These are phyloP conservation scores for Nelumbo lutea DNA, from an alignment of 164 flowering plant genomes.

Conservation along the genomic window DNA sequence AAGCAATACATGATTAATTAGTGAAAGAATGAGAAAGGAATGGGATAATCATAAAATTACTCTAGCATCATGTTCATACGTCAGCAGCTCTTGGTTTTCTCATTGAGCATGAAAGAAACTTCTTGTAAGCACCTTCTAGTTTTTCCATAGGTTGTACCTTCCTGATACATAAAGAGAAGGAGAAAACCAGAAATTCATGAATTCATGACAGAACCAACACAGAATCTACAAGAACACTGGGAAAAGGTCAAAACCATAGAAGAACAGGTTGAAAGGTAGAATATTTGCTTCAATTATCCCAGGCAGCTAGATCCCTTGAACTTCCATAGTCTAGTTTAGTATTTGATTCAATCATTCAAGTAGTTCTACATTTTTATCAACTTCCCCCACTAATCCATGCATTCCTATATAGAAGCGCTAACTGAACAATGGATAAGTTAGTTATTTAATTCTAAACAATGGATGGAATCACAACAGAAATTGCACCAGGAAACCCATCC, in stretches of 20 bases:
- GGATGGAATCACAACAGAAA: neutral
- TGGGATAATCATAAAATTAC: neutral
- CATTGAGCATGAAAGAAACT: conserved; percentile 65
- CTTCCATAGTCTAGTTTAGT: too few relatives aligned
- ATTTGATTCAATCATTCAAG: too few relatives aligned
- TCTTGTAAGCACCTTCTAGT: conserved; percentile 62
- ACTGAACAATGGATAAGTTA: neutral
- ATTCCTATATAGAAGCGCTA: too few relatives aligned
- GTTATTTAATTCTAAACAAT: neutral
- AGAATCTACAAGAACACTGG: too few relatives aligned
- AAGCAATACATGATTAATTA: neutral
- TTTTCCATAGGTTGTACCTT: conserved; percentile 72
- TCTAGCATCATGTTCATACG: conserved; percentile 32
- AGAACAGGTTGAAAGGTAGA: too few relatives aligned
- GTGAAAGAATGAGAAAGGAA: neutral
- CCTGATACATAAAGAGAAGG: conserved; percentile 26
- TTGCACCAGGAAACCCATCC: neutral
- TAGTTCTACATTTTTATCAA: too few relatives aligned
- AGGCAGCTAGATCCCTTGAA: too few relatives aligned
- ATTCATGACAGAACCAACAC: too few relatives aligned
- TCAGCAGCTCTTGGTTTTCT: conserved; percentile 37
- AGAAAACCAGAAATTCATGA: too few relatives aligned
- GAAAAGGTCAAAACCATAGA: too few relatives aligned
- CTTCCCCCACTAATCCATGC: too few relatives aligned
- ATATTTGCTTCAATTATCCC: too few relatives aligned